Evolutionary conservation across 2,329 filamentous ascomycete species (phyloP).

Genomic region (Ophiostoma sp.): DNA sequence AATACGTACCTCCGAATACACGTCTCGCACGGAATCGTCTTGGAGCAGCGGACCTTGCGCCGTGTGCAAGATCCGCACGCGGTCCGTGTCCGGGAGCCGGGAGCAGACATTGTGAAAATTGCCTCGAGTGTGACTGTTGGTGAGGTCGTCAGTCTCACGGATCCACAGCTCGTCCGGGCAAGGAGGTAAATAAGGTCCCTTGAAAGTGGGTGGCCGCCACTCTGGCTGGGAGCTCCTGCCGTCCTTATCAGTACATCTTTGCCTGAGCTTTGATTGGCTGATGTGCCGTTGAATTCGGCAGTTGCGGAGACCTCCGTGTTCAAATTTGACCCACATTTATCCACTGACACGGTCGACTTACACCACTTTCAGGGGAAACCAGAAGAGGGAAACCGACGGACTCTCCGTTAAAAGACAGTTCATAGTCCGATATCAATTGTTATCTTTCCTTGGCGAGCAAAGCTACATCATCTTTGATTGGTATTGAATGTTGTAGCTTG

Average conservation of each 20-base stretch:
- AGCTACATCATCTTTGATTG: background rate
- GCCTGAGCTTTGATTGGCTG: background rate
- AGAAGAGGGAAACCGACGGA: background rate
- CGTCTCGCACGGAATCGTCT: slow-evolving; percentile 34
- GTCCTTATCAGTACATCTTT: background rate
- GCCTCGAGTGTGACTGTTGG: background rate
- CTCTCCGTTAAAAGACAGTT: background rate
- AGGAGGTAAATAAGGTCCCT: background rate
- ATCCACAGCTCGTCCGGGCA: slow-evolving; percentile 6
- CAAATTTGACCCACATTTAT: background rate
- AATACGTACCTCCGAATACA: slow-evolving; percentile 30
- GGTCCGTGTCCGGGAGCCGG: slow-evolving; percentile 20
- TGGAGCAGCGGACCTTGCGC: slow-evolving; percentile 34
- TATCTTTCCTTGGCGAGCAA: background rate
- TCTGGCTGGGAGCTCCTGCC: background rate
- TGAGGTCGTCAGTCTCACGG: background rate
- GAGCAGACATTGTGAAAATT: background rate
- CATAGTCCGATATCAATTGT: background rate
- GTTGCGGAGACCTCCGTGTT: background rate
- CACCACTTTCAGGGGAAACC: background rate
- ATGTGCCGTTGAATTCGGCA: background rate
- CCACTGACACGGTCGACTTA: background rate
- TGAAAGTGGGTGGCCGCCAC: background rate
- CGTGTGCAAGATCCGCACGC: slow-evolving; percentile 33
- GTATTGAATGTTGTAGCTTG: background rate